Base-by-base conservation (phyloP, 2,329 filamentous ascomycete species). In the Ceratocystis variospora region DNA sequence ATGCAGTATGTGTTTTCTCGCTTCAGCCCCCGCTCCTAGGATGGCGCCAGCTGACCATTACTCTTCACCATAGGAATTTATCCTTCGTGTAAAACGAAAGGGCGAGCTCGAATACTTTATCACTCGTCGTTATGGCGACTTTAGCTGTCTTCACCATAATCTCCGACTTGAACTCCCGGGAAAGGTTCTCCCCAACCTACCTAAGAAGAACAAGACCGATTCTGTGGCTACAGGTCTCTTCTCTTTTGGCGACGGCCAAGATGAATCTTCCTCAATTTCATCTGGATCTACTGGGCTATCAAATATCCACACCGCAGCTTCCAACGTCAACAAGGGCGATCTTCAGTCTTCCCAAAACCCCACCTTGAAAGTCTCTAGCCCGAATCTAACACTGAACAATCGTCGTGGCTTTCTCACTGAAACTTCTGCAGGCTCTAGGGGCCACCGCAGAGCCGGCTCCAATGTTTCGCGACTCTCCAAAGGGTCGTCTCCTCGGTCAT, bases 121-220 rank as follows among this genome's bases (percentile, higher is more conserved):
- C 64, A 90, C 87, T 17, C 84, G 91, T 68, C 83, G 93, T 70
- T 99, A 96, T 74, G 89, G 92, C 41, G 90, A 96, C 71, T 99
- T 99, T 73, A 81, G 79, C 31, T 85, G 83, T 70, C 80, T 99
- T 68, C 87, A 95, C 74, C 93, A 88, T 75, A 83, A 83, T 69
- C 76, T 99, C 68, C 86, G 89, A 45, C 84, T 86, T 12, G 94
- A 99, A 75, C 80, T 97, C 65, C 94, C 94, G 0, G 94, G 94
- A 19, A 96, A 95, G 72, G 83, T 96, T 5, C 80, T 99, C 2
- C 89, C 92, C 10, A 84, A 90, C 0, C 78, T 97, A 62, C 94
- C 94, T 0, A 87, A 87, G 73, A 97, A 97, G 82, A 96, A 96
- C 75, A 96, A 93, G 75, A 83, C 86, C 22, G 86, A 87, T 70